phyloP scores from a whole-genome alignment of 805 yeast species.

The Metschnikowia gruessii region DNA sequence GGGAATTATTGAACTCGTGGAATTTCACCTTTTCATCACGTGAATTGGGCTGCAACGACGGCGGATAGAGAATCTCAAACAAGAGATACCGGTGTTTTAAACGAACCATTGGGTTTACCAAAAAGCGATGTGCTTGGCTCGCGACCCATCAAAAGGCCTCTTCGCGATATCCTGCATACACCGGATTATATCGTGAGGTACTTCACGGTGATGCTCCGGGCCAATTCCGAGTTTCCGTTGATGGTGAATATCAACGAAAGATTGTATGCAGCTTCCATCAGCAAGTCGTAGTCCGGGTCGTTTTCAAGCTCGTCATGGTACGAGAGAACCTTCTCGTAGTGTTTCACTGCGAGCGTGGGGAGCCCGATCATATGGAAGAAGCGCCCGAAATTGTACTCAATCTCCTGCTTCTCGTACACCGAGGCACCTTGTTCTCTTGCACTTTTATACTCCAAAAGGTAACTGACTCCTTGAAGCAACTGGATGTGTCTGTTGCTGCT shows the following conservation, averaged over 20 bases:
- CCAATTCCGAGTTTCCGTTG: conserved; percentile 68
- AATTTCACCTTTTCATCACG: conserved; percentile 19
- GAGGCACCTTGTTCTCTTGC: conserved; percentile 42
- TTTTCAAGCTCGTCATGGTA: conserved; percentile 36
- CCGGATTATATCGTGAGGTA: conserved; percentile 57
- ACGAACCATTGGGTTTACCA: conserved; percentile 67
- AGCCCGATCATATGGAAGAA: conserved; percentile 82
- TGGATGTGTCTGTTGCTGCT: conserved; percentile 85
- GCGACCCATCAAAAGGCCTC: neutral
- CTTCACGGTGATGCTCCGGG: conserved; percentile 60
- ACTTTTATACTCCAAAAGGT: conserved; percentile 65
- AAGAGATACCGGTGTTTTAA: conserved; percentile 80
- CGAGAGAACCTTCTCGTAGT: conserved; percentile 65
- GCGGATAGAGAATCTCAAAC: conserved; percentile 75
- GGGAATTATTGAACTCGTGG: conserved; percentile 25
- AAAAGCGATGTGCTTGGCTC: neutral
- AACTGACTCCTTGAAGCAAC: conserved; percentile 81
- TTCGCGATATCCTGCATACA: conserved; percentile 6
- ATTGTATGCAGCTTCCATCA: conserved; percentile 83
- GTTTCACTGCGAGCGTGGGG: conserved; percentile 65
- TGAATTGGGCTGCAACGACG: conserved; percentile 18
- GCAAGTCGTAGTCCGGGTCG: conserved; percentile 55
- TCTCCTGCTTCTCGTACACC: conserved; percentile 64
- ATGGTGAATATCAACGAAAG: conserved; percentile 68
- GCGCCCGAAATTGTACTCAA: conserved; percentile 78